Evolutionary conservation across 192 early-diverging fungal genomes (phyloP).

Genomic region (Entrophospora sp.): DNA sequence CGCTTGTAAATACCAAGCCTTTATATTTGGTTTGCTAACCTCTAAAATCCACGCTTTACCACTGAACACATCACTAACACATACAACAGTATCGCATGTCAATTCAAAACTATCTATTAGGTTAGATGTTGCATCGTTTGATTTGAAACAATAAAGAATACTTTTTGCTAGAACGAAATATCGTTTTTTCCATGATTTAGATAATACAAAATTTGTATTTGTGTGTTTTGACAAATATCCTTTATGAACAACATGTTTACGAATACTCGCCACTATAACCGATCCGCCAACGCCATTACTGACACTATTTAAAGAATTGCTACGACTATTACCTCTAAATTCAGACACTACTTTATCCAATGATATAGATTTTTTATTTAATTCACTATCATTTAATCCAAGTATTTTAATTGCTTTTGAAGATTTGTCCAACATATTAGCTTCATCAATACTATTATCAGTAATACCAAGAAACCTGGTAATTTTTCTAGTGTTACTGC

Average conservation of each 20-base stretch:
- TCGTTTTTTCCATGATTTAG: slow-evolving; percentile 33
- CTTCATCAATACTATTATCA: no score
- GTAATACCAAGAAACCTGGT: no score
- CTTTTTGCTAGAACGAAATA: slow-evolving; percentile 27
- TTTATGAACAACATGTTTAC: slow-evolving; percentile 1
- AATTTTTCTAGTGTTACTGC: no score
- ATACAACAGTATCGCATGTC: slow-evolving; percentile 29
- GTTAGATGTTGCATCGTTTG: slow-evolving; percentile 24
- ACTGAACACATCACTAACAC: slow-evolving; percentile 32
- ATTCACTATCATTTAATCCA: not conserved
- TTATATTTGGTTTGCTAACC: slow-evolving; percentile 26
- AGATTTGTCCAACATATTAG: not conserved
- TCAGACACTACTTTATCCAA: not conserved
- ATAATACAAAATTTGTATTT: slow-evolving; percentile 26
- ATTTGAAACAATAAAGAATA: slow-evolving; percentile 34
- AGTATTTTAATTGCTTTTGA: not conserved
- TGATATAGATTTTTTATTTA: not conserved
- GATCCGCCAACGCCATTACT: not conserved
- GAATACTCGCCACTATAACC: not conserved
- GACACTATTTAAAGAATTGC: no score
- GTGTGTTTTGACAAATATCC: slow-evolving; percentile 30
- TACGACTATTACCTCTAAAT: not conserved
- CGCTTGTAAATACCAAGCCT: slow-evolving; percentile 33
- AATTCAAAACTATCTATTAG: slow-evolving; percentile 25
- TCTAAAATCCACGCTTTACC: slow-evolving; percentile 31